phyloP scores from a whole-genome alignment of 495 filamentous ascomycete genomes.

The Aspergillus wentii region DNA sequence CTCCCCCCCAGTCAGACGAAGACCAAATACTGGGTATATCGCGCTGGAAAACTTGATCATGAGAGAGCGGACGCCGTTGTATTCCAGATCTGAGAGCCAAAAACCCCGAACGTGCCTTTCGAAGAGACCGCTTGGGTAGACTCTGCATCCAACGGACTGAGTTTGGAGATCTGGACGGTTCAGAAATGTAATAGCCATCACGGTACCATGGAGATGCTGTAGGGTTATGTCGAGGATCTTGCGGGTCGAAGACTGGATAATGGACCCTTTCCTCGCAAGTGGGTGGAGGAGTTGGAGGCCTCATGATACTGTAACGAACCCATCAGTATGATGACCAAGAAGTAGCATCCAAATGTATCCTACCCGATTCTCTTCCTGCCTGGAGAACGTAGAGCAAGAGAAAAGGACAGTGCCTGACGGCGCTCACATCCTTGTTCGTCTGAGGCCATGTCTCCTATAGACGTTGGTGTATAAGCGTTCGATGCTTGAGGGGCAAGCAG shows the following conservation, averaged over 20 bases:
- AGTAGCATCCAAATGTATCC: no score
- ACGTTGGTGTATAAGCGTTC: no score
- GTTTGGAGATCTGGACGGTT: slow-evolving; percentile 7
- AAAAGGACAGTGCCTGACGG: slow-evolving; percentile 12
- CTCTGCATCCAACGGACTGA: slow-evolving; percentile 23
- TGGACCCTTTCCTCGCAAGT: slow-evolving; percentile 27
- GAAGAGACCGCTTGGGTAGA: slow-evolving; percentile 24
- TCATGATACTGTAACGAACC: slow-evolving; percentile 2
- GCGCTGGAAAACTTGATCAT: not conserved
- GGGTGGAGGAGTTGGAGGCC: slow-evolving; percentile 10
- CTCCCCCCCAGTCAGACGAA: slow-evolving; percentile 5
- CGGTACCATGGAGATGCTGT: slow-evolving; percentile 3
- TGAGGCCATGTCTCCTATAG: slow-evolving; percentile 10
- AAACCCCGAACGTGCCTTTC: slow-evolving; percentile 29
- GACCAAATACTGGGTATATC: slow-evolving; percentile 7
- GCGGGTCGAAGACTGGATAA: slow-evolving; percentile 34
- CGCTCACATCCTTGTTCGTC: slow-evolving; percentile 4
- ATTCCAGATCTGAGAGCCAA: slow-evolving; percentile 25
- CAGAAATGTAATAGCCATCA: slow-evolving; percentile 8
- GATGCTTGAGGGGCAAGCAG: no score
- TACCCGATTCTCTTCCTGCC: slow-evolving; percentile 19
- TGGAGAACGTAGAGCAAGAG: slow-evolving; percentile 13
- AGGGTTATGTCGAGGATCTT: slow-evolving; percentile 33
- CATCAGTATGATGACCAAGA: not conserved
- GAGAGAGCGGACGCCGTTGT: slow-evolving; percentile 11